phyloP scores from a whole-genome alignment of 352 stramenopile species.

The Elongisporangium undulatum region DNA sequence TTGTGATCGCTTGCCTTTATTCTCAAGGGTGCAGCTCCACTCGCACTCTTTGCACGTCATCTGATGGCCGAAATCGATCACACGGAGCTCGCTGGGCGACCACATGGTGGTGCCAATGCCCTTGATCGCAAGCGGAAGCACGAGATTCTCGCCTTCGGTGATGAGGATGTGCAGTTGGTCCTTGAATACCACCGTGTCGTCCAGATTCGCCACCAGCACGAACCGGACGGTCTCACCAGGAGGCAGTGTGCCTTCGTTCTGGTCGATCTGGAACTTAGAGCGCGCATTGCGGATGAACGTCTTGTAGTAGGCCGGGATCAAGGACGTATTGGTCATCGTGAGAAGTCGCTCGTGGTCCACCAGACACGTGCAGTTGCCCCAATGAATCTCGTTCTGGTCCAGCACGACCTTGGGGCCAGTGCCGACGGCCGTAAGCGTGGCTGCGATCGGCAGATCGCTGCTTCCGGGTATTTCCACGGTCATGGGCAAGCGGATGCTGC shows the following conservation, averaged over 20 bases:
- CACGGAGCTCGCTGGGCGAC: slow-evolving; percentile 80
- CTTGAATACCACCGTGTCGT: slow-evolving; percentile 90
- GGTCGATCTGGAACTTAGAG: slow-evolving; percentile 91
- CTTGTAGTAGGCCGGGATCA: slow-evolving; percentile 90
- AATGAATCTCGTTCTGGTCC: slow-evolving; percentile 81
- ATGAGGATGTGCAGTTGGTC: slow-evolving; percentile 94
- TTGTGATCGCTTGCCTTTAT: slow-evolving; percentile 92
- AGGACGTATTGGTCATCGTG: slow-evolving; percentile 82
- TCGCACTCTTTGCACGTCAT: slow-evolving; percentile 89
- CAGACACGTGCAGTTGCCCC: slow-evolving; percentile 89
- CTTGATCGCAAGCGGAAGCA: slow-evolving; percentile 86
- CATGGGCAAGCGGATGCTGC: slow-evolving; percentile 89
- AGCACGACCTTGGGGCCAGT: slow-evolving; percentile 85
- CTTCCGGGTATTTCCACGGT: slow-evolving; percentile 79
- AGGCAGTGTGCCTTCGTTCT: slow-evolving; percentile 81
- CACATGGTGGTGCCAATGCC: slow-evolving; percentile 95
- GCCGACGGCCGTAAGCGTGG: slow-evolving; percentile 79
- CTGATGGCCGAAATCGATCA: slow-evolving; percentile 91
- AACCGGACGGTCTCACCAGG: slow-evolving; percentile 75
- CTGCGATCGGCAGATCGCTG: slow-evolving; percentile 85
- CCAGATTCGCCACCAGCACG: slow-evolving; percentile 86
- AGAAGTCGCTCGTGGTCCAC: slow-evolving; percentile 71
- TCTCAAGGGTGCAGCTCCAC: slow-evolving; percentile 93
- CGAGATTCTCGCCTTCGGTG: slow-evolving; percentile 86
- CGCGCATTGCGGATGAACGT: slow-evolving; percentile 91